These are phyloP conservation scores for Boletus tomentosulus DNA, from an alignment of 768 basidiomycete species.

Conservation along the genomic window DNA sequence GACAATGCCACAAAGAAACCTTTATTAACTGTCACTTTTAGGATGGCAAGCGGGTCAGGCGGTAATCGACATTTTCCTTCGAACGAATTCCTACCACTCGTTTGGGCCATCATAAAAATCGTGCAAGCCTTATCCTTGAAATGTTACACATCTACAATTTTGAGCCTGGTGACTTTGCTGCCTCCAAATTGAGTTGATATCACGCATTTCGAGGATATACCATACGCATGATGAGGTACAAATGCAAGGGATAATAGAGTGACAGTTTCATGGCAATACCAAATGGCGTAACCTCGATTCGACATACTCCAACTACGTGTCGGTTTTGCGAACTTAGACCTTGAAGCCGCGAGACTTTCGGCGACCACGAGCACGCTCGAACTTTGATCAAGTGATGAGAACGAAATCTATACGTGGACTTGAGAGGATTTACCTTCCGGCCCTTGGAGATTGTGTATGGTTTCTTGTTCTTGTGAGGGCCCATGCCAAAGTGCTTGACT, in stretches of 20 bases:
- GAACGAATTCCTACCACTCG: neutral
- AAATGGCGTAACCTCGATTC: slow-evolving; percentile 32
- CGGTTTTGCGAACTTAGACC: slow-evolving; percentile 54
- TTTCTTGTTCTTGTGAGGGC: slow-evolving; percentile 98
- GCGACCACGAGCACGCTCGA: slow-evolving; percentile 98
- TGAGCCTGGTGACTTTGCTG: neutral
- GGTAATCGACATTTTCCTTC: neutral
- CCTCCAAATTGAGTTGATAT: neutral
- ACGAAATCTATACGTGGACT: too few species aligned
- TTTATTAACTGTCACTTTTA: slow-evolving; percentile 2
- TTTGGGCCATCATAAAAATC: too few species aligned
- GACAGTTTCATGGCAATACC: slow-evolving; percentile 24
- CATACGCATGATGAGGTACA: slow-evolving; percentile 27
- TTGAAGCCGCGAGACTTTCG: slow-evolving; percentile 98
- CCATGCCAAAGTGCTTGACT: slow-evolving; percentile 98
- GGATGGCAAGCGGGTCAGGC: slow-evolving; percentile 21
- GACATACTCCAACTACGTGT: slow-evolving; percentile 27
- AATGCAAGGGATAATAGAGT: slow-evolving; percentile 16
- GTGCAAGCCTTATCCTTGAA: too few species aligned
- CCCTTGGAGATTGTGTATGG: slow-evolving; percentile 95
- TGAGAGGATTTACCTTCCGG: slow-evolving; percentile 62
- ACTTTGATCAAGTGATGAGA: slow-evolving; percentile 39
- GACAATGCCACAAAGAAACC: neutral
- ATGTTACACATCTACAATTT: neutral
- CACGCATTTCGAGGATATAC: slow-evolving; percentile 13